These are phyloP conservation scores for Elongisporangium prolatum DNA, from an alignment of 352 stramenopile genomes.

Conservation along the genomic window DNA sequence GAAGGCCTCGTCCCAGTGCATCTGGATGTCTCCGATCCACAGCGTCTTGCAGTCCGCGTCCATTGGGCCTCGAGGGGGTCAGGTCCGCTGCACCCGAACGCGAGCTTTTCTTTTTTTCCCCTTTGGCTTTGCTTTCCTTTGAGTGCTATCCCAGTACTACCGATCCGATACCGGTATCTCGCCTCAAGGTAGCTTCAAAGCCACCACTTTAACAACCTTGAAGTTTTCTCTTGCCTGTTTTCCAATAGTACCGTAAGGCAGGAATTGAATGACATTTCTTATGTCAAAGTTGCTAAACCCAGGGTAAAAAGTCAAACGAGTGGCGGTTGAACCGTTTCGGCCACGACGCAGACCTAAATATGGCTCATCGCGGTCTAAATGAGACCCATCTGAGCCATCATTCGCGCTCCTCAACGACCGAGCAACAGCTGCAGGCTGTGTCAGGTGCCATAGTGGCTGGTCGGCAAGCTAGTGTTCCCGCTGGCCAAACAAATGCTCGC, in stretches of 20 bases:
- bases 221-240: not conserved
- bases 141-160: not conserved
- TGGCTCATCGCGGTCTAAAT: not conserved
- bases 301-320: not conserved
- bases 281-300: not conserved
- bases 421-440: not conserved
- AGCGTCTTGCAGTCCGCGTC: slow-evolving; percentile 79
- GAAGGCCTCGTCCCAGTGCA: slow-evolving; percentile 88
- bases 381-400: not conserved
- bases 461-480: not conserved
- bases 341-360: not conserved
- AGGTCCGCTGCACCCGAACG: not conserved
- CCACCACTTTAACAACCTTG: not conserved
- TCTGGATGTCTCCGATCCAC: slow-evolving; percentile 90
- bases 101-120: slow-evolving; percentile 8
- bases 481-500: not conserved
- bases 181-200: not conserved
- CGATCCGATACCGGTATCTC: not conserved
- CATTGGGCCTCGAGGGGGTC: slow-evolving; percentile 12
- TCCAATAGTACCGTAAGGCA: too few relatives aligned
- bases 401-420: not conserved
- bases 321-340: not conserved
- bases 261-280: not conserved
- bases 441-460: not conserved
- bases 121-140: not conserved